Evolutionary conservation across 2,329 filamentous ascomycete species (phyloP).

Genomic region (Macrophomina phaseolina): DNA sequence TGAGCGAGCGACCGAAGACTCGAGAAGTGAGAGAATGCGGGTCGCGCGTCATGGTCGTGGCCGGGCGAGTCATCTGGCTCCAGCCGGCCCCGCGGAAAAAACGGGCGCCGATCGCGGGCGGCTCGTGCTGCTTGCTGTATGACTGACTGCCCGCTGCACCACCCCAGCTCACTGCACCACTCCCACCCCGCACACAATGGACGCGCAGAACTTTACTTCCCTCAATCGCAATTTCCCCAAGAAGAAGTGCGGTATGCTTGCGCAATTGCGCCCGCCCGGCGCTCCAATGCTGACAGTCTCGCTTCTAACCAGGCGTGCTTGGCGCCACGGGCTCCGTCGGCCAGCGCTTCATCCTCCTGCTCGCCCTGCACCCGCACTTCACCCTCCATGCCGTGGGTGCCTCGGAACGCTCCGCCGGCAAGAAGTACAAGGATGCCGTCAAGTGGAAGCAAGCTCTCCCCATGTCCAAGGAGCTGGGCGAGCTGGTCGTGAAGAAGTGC

Average conservation of each 20-base stretch:
- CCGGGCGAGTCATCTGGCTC: too few relatives aligned
- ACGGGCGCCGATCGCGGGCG: slow-evolving; percentile 20
- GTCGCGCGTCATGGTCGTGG: too few relatives aligned
- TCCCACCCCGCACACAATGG: slow-evolving; percentile 40
- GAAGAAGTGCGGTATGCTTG: slow-evolving; percentile 57
- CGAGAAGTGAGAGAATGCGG: too few relatives aligned
- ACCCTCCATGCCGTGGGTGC: slow-evolving; percentile 88
- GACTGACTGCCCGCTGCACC: background rate
- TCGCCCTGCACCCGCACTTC: slow-evolving; percentile 86
- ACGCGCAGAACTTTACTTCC: slow-evolving; percentile 51
- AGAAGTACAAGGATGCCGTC: slow-evolving; percentile 93
- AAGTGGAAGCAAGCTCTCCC: slow-evolving; percentile 91
- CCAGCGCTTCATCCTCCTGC: slow-evolving; percentile 91
- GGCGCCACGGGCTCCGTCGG: slow-evolving; percentile 94
- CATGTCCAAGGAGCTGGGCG: slow-evolving; percentile 76
- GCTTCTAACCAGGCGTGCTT: slow-evolving; percentile 63
- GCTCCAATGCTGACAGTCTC: slow-evolving; percentile 27
- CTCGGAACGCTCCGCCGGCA: slow-evolving; percentile 85
- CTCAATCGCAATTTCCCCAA: slow-evolving; percentile 51
- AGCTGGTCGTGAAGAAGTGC: slow-evolving; percentile 86
- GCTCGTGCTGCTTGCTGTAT: background rate
- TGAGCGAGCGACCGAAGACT: too few relatives aligned
- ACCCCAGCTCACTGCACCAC: background rate
- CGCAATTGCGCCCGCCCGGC: slow-evolving; percentile 27
- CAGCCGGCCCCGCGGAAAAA: slow-evolving; percentile 6